phyloP scores from a whole-genome alignment of 805 yeast genomes.

The Metschnikowia kunwiensis region DNA sequence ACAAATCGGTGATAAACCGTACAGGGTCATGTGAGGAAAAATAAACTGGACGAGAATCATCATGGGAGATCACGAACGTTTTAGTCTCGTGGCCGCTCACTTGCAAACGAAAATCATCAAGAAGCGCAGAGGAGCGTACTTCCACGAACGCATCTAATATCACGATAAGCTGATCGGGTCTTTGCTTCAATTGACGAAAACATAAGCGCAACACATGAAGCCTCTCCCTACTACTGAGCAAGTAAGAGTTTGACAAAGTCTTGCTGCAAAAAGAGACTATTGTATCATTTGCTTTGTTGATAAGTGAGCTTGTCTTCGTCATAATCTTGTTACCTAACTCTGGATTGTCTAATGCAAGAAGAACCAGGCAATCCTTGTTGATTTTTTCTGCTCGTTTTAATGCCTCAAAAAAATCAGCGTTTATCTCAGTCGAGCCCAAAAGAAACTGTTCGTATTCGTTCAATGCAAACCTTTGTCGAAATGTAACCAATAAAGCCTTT shows the following conservation, averaged over 20 bases:
- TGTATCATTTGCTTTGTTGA: constrained; percentile 40
- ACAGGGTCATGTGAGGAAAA: constrained; percentile 75
- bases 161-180: constrained; percentile 51
- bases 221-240: constrained; percentile 25
- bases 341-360: constrained; percentile 68
- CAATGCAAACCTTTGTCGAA: constrained; percentile 63
- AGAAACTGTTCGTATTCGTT: constrained; percentile 68
- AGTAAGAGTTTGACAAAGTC: constrained; percentile 30
- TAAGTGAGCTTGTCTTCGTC: constrained; percentile 49
- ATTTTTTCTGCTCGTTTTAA: constrained; percentile 62
- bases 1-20: constrained; percentile 78
- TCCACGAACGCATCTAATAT: constrained; percentile 63
- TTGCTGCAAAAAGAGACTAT: constrained; percentile 31
- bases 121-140: constrained; percentile 60
- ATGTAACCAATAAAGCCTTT: constrained; percentile 48
- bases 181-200: constrained; percentile 29
- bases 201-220: constrained; percentile 31
- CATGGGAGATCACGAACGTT: constrained; percentile 10
- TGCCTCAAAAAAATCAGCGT: constrained; percentile 56
- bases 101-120: constrained; percentile 66
- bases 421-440: constrained; percentile 45
- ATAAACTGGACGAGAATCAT: constrained; percentile 47
- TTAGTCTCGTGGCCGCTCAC: constrained; percentile 34
- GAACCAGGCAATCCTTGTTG: constrained; percentile 62
- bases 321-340: constrained; percentile 64